Conservation (phyloP, 495 filamentous ascomycete species). For the Xylaria flabelliformis region DNA sequence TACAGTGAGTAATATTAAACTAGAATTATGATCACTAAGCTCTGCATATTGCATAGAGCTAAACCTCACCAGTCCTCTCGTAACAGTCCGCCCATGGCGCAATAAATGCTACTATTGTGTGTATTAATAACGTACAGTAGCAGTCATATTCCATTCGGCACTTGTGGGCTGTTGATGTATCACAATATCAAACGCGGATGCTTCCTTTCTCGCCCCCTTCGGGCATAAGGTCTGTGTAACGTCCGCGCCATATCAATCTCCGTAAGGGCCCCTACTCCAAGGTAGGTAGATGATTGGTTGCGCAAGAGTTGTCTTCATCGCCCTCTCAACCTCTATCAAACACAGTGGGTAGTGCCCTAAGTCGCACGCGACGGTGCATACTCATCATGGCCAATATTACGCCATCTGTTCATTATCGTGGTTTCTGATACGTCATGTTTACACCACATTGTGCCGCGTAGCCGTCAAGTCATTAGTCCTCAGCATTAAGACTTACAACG, state of each 20-base stretch:
- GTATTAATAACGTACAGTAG: conserved; percentile 14
- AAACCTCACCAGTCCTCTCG: background rate
- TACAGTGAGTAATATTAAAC: conserved; percentile 9
- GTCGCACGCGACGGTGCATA: background rate
- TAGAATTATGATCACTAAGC: conserved; percentile 10
- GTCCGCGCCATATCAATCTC: background rate
- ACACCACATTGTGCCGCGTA: background rate
- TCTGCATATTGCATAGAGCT: background rate
- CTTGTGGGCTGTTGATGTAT: conserved; percentile 18
- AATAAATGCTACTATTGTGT: background rate
- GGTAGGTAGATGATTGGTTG: background rate
- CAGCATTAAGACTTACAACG: background rate
- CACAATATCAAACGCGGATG: conserved; percentile 2
- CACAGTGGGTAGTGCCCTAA: background rate
- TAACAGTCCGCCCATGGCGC: background rate
- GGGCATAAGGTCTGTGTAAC: background rate
- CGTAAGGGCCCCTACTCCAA: background rate
- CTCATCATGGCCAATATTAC: background rate
- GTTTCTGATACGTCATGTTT: conserved; percentile 19
- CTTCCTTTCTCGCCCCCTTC: background rate
- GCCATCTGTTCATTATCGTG: conserved; percentile 3
- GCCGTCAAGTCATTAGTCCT: background rate
- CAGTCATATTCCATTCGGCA: conserved; percentile 14
- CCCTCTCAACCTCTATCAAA: conserved; percentile 4
- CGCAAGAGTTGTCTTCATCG: background rate